Evolutionary conservation across 805 yeast genomes (phyloP).

Genomic region (Candida namnaoensis): DNA sequence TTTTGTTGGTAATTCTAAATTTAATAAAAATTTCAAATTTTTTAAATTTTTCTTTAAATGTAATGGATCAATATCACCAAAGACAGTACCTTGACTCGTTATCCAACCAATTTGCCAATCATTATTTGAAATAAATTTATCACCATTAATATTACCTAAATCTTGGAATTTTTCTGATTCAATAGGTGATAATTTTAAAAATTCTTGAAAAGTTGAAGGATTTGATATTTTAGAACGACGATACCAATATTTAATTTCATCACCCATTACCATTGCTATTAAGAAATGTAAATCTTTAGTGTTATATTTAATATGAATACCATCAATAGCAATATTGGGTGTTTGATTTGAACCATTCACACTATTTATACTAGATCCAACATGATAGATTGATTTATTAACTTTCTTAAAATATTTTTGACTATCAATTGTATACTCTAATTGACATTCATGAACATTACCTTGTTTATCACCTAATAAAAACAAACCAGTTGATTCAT

Average conservation of each 20-base stretch:
- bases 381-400: slow-evolving; percentile 27
- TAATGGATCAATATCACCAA: slow-evolving; percentile 24
- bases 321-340: slow-evolving; percentile 12
- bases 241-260: slow-evolving; percentile 21
- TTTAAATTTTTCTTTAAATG: slow-evolving; percentile 16
- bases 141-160: slow-evolving; percentile 21
- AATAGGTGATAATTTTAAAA: slow-evolving; percentile 17
- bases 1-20: slow-evolving; percentile 26
- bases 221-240: neutral
- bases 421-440: slow-evolving; percentile 27
- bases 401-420: slow-evolving; percentile 34
- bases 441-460: slow-evolving; percentile 33
- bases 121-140: slow-evolving; percentile 19
- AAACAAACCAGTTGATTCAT: slow-evolving; percentile 33
- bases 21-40: slow-evolving; percentile 28
- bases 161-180: slow-evolving; percentile 29
- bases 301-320: slow-evolving; percentile 12
- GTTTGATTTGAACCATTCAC: neutral
- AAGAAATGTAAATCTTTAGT: slow-evolving; percentile 4
- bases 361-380: neutral
- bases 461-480: slow-evolving; percentile 43
- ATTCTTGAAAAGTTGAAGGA: slow-evolving; percentile 4
- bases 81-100: slow-evolving; percentile 36
- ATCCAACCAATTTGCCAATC: slow-evolving; percentile 33
- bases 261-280: slow-evolving; percentile 17